phyloP scores from a whole-genome alignment of 2,329 filamentous ascomycete species.

The Plenodomus tracheiphilus region DNA sequence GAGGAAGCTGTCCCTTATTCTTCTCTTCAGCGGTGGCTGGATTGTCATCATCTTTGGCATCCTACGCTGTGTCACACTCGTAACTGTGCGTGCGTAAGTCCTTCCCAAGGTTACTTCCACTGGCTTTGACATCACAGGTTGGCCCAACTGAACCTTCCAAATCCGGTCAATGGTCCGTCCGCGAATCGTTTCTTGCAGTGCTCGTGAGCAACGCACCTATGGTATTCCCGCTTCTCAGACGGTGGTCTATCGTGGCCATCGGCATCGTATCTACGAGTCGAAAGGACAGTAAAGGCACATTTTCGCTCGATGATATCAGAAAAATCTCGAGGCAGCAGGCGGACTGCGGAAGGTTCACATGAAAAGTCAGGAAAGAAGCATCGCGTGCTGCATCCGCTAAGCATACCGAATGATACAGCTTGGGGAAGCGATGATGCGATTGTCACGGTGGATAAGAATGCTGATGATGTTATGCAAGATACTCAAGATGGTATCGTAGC shows the following conservation, averaged over 20 bases:
- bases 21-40: conserved; percentile 60
- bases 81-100: conserved; percentile 1
- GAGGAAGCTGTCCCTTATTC: conserved; percentile 57
- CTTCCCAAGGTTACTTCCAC: neutral
- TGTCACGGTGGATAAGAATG: neutral
- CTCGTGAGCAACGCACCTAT: conserved; percentile 50
- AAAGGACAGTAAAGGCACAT: neutral
- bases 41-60: conserved; percentile 61
- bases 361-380: conserved; percentile 3
- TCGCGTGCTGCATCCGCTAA: conserved; percentile 9
- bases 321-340: neutral
- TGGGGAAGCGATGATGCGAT: conserved; percentile 13
- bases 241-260: neutral
- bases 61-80: conserved; percentile 45
- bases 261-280: neutral
- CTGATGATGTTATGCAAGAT: neutral
- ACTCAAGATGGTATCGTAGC: neutral
- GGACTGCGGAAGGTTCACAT: neutral
- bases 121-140: conserved; percentile 25
- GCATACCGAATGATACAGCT: conserved; percentile 5
- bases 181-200: conserved; percentile 52
- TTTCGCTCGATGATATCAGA: neutral
- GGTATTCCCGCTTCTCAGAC: conserved; percentile 40
- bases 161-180: conserved; percentile 46
- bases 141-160: conserved; percentile 47